phyloP scores from a whole-genome alignment of 2,329 filamentous ascomycete species.

The Colletotrichum sublineola region DNA sequence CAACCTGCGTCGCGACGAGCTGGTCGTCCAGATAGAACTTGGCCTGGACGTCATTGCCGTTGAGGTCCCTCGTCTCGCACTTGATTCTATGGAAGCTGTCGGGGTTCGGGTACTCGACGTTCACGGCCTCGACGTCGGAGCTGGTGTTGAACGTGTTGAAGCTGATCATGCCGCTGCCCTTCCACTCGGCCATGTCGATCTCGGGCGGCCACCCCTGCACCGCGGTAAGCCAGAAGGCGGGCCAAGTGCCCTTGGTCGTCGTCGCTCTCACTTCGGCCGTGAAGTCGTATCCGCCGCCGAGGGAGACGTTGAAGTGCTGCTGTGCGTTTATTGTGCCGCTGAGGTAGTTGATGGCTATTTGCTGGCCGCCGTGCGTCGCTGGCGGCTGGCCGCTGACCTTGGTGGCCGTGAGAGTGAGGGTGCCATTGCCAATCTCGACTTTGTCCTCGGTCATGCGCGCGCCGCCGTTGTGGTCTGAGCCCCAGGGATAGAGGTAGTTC shows the following conservation, averaged over 20 bases:
- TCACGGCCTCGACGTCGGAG: slow-evolving; percentile 58
- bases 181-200: slow-evolving; percentile 73
- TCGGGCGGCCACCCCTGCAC: slow-evolving; percentile 70
- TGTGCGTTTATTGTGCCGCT: slow-evolving; percentile 59
- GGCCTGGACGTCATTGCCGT: slow-evolving; percentile 64
- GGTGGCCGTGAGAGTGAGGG: slow-evolving; percentile 62
- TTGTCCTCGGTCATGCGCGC: slow-evolving; percentile 66
- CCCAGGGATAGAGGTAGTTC: slow-evolving; percentile 67
- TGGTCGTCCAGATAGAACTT: slow-evolving; percentile 68
- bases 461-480: slow-evolving; percentile 68
- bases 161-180: slow-evolving; percentile 67
- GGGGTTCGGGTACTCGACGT: slow-evolving; percentile 62
- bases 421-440: slow-evolving; percentile 56
- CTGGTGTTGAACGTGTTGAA: slow-evolving; percentile 69
- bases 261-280: slow-evolving; percentile 56
- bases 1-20: slow-evolving; percentile 64
- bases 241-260: slow-evolving; percentile 64
- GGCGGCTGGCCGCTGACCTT: slow-evolving; percentile 57
- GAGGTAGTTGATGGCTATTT: slow-evolving; percentile 65
- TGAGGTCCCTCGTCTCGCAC: slow-evolving; percentile 63
- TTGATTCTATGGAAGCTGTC: slow-evolving; percentile 63
- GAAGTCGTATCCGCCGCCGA: slow-evolving; percentile 58
- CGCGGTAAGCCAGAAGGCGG: slow-evolving; percentile 70
- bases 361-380: slow-evolving; percentile 53
- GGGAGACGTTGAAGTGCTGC: slow-evolving; percentile 55